Evolutionary conservation across 2,329 filamentous ascomycete species (phyloP), one percentile per base, ranked within the genome.

Genomic region (Pseudocercospora vitis): DNA sequence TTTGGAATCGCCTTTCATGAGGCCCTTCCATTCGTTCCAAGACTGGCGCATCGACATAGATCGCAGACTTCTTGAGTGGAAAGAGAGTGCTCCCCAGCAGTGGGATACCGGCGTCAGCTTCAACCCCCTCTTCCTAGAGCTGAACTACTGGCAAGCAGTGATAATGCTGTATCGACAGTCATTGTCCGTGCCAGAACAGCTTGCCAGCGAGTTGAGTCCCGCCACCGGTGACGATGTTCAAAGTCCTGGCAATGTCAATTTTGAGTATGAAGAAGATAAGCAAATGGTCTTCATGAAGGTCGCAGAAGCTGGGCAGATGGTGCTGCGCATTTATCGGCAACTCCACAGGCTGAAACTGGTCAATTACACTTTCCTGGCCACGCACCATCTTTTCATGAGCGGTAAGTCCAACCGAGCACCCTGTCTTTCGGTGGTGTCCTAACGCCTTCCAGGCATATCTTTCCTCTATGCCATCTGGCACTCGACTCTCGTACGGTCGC

Each of bases 381-480:
- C 94, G 0, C 92, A 97, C 69, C 91, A 97, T 72, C 79, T 97
- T 5, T 97, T 97, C 74, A 96, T 96, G 88, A 92, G 92, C 23
- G 92, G 91, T 73, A 86, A 67, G 76, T 67, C 19, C 3, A 4
- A 11, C 7, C n/a, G n/a, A n/a, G n/a, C n/a, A n/a, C n/a, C n/a
- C n/a, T n/a, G n/a, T n/a, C n/a, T n/a, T n/a, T n/a, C n/a, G n/a
- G n/a, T n/a, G n/a, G n/a, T n/a, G n/a, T n/a, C n/a, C 48, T 55
- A 14, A 55, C 26, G 12, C 26, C 2, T 40, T n/a, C 11, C 63
- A 84, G 82, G 82, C 46, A 86, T 97, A 55, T 95, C 92, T 19
- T 97, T 96, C 71, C 79, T 97, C 2, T 97, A 96, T 71, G 91
- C 94, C 16, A 94, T 97, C 53, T 97, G 92, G 92, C 92, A 97